Base-by-base conservation (phyloP, 257 asterid species). In the Rubia yunnanensis region DNA sequence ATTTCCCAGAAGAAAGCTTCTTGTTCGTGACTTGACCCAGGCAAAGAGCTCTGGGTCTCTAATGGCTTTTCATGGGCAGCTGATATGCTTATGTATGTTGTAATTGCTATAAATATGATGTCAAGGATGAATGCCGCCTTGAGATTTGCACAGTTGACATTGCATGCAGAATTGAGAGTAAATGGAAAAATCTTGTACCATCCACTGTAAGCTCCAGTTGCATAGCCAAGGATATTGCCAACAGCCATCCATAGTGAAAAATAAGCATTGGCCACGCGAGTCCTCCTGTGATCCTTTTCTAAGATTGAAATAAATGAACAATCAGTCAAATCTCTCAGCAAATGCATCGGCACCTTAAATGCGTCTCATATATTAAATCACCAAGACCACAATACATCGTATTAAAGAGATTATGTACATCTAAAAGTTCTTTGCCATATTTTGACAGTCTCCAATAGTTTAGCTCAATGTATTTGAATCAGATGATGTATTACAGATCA, bases 1-100 rank as follows among this genome's bases (percentile, higher is more conserved):
- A 88, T 64, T 68, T 91, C 98, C 91, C 88, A 84, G 48, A 88
- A 65, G 79, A 91, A 86, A 75, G 94, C 84, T 83, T 91, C 96
- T 53, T 83, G 80, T 75, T 83, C 86, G 24, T 71, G 61, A 72
- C 84, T 80, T 13, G 80, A 65, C 70, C 65, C 66, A n/a, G 75
- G 56, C 64, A 87, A 79, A 31, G 65, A 46, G 26, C 5, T 65
- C 31, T 34, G 60, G 65, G 82, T 46, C 70, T 36, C 69, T 56
- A 78, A 70, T 27, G 96, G 86, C 81, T 74, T 81, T 84, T 88
- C 95, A 5, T 82, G 59, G 62, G 83, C 88, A 53, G 86, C 94
- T 32, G 88, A 69, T 67, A 88, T 74, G 78, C 98, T 88, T 78
- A 91, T 70, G 30, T 27, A 79, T 31, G 96, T 80, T 5, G 98